A percentile compares a stretch with the other conserved stretches of the same genome.
Conservation (phyloP, 148 eudicot species). For the Amaranthus hypochondriacus region DNA sequence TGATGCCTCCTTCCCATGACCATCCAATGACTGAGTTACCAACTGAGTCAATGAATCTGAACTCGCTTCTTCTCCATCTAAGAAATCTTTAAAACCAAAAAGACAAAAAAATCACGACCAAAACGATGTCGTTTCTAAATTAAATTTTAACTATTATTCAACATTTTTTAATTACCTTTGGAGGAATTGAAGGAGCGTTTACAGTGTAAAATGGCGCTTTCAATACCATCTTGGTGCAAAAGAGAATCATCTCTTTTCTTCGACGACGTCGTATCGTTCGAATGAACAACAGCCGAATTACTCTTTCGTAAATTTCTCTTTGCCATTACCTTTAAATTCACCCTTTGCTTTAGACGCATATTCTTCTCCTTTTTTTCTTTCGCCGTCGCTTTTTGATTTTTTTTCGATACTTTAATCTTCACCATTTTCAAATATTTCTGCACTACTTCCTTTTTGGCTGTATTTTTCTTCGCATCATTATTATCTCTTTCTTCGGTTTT, state of each 20-base stretch:
- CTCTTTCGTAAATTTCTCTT: constrained; percentile 61
- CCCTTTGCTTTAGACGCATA: constrained; percentile 13
- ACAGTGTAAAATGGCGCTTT: constrained; percentile 86
- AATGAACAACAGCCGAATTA: constrained; percentile 37
- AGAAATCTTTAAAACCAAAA: too few species aligned
- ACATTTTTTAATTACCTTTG: constrained; percentile 27
- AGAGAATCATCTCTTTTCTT: constrained; percentile 60
- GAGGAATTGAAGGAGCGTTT: constrained; percentile 69
- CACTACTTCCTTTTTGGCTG: constrained; percentile 40
- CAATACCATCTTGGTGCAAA: constrained; percentile 83
- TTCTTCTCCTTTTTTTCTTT: constrained; percentile 7
- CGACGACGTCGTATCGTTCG: constrained; percentile 24
- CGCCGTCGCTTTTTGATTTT: constrained; percentile 33
- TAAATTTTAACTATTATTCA: too few species aligned
- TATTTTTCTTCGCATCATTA: constrained; percentile 26
- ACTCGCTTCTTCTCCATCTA: too few species aligned
- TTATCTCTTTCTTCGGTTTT: not conserved
- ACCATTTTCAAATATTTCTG: constrained; percentile 60
- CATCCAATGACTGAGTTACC: too few species aligned
- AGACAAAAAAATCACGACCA: too few species aligned
- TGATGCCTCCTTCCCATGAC: too few species aligned
- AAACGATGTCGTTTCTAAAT: too few species aligned
- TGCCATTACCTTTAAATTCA: constrained; percentile 45
- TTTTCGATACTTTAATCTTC: constrained; percentile 52
- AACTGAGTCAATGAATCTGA: too few species aligned